These are phyloP conservation scores for Olyra latifolia DNA, from an alignment of 176 grass and related monocot species.

Conservation along the genomic window DNA sequence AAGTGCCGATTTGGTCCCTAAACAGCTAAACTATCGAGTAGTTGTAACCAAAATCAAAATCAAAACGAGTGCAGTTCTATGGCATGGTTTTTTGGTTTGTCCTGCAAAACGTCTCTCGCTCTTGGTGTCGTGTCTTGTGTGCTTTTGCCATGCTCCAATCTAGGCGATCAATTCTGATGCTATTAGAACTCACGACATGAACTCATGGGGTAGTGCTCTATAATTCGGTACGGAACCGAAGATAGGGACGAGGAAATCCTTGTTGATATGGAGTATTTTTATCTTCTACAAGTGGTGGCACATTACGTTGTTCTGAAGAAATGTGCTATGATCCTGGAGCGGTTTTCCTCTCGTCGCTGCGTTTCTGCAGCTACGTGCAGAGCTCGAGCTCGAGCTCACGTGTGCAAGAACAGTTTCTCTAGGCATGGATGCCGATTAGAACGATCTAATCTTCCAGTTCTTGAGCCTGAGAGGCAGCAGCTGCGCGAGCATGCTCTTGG, in stretches of 20 bases:
- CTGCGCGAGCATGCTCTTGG: slow-evolving; percentile 32
- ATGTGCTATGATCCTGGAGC: neutral
- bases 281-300: neutral
- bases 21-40: no score
- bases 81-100: no score
- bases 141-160: no score
- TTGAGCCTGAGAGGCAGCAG: slow-evolving; percentile 41
- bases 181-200: neutral
- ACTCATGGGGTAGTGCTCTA: neutral
- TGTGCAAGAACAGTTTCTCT: neutral
- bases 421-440: slow-evolving; percentile 9
- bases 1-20: no score
- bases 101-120: no score
- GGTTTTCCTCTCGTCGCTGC: neutral
- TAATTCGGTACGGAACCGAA: neutral
- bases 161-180: neutral
- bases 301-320: slow-evolving; percentile 13
- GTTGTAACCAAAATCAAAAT: no score
- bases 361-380: neutral
- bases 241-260: no score
- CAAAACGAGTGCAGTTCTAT: no score
- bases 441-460: slow-evolving; percentile 36
- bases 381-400: neutral
- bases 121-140: no score
- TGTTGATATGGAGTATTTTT: no score